Conservation (phyloP, 176 grass and related monocot species). For the Bolboschoenus planiculmis region DNA sequence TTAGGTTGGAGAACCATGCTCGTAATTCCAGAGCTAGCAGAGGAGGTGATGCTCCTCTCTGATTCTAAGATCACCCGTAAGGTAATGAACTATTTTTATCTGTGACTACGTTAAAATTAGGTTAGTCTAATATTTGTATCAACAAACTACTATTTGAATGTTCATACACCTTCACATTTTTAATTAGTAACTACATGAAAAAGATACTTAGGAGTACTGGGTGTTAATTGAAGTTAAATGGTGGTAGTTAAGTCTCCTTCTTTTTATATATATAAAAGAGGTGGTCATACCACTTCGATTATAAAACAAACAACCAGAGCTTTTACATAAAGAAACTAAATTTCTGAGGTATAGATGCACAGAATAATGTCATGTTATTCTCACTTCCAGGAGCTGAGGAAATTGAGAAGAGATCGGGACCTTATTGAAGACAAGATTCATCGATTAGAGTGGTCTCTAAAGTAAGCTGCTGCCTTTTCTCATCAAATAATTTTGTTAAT, state of each 20-base stretch:
- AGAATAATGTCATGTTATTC: constrained; percentile 3
- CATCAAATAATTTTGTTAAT: constrained; percentile 17
- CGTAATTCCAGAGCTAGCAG: constrained; percentile 85
- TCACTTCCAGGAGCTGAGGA: constrained; percentile 60
- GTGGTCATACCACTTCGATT: neutral
- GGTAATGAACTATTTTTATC: constrained; percentile 30
- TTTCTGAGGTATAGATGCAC: neutral
- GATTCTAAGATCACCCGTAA: constrained; percentile 60
- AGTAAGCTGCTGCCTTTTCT: constrained; percentile 45
- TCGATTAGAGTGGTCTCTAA: constrained; percentile 83
- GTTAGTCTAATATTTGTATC: neutral
- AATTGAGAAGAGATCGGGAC: constrained; percentile 74
- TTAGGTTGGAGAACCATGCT: constrained; percentile 98
- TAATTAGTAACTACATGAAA: neutral
- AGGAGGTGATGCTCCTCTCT: constrained; percentile 76
- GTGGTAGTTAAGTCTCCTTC: neutral
- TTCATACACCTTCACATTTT: neutral
- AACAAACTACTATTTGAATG: neutral
- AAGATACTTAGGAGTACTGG: neutral
- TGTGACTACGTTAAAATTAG: neutral
- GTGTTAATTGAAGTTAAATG: neutral
- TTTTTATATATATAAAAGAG: neutral
- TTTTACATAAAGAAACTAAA: neutral
- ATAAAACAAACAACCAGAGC: neutral
- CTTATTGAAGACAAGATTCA: constrained; percentile 87